Base-by-base conservation (phyloP, 1,139 yeast genomes). In the Lodderomyces orthopsilosis region DNA sequence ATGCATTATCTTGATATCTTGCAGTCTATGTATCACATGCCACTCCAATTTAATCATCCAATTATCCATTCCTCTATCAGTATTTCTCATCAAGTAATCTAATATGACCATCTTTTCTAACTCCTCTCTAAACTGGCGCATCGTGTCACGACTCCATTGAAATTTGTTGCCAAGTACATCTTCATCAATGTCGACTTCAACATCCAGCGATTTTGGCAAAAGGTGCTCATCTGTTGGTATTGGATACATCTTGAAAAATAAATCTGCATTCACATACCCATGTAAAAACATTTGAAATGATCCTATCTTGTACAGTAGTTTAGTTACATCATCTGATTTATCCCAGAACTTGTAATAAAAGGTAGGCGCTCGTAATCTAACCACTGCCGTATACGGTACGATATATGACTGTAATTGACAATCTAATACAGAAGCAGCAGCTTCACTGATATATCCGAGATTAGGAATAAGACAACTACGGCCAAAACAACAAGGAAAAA, bases 401-500 rank as follows among this genome's bases (percentile, higher is more conserved):
- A 84, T 77, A 51, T 67, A 67, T 3, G 85, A 74, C 42, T 74
- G 73, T 27, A 84, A 65, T 53, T 77, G 81, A 40, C 78, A 68
- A 58, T 84, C 93, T 42, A 85, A 57, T 19, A 79, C 65, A 49
- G 85, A 77, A 0, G 91, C 89, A 0, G 87, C 88, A 4, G 85
- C 79, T 57, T 85, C 93, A 46, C 87, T 79, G 22, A 84, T 72
- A 58, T 84, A 85, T 0, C 89, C 91, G 39, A 82, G 69, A 56
- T 85, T 85, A 0, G 89, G 89, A 22, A 85, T 83, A 45, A 85
- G 63, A 54, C 90, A 83, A 32, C 85, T 77, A 44, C 93, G 61
- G 2, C 93, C 91, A 62, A 85, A 85, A 56, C 82, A 84, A 54
- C 90, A 85, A 0, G 91, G 91, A 47, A 84, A 85, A 49, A 84